Evolutionary conservation across 257 asterid species (phyloP).

Genomic region (Nicotiana tabacum): DNA sequence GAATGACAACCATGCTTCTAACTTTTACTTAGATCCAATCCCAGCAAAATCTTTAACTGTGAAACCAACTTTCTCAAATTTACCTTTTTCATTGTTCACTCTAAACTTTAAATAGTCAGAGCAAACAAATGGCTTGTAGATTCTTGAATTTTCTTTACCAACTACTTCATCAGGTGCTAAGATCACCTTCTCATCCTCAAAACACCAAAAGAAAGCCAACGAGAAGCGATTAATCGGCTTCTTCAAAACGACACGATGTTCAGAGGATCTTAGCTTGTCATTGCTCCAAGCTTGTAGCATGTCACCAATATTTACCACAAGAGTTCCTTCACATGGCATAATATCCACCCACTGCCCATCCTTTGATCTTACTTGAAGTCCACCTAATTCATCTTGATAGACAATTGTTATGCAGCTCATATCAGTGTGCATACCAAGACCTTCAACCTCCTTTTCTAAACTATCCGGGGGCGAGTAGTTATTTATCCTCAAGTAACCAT

Average conservation of each 20-base stretch:
- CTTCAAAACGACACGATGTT: conserved; percentile 58
- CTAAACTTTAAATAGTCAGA: conserved; percentile 55
- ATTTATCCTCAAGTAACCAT: conserved; percentile 68
- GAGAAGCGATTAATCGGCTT: conserved; percentile 46
- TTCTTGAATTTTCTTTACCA: conserved; percentile 30
- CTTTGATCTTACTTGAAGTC: conserved; percentile 57
- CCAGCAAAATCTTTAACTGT: conserved; percentile 71
- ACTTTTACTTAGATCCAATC: neutral
- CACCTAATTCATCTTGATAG: conserved; percentile 62
- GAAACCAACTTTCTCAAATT: conserved; percentile 67
- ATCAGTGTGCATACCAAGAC: conserved; percentile 76
- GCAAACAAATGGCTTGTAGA: conserved; percentile 50
- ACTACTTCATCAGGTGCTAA: conserved; percentile 55
- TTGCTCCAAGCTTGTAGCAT: conserved; percentile 82
- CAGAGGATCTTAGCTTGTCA: conserved; percentile 52
- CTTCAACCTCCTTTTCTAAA: conserved; percentile 40
- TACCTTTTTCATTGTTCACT: conserved; percentile 53
- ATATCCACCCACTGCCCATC: conserved; percentile 62
- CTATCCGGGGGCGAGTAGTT: conserved; percentile 43
- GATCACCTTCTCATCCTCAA: conserved; percentile 59
- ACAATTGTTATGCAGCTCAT: conserved; percentile 73
- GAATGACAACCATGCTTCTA: neutral
- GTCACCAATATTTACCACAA: conserved; percentile 72
- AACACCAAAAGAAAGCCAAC: conserved; percentile 70
- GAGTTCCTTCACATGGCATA: conserved; percentile 46